Conservation (phyloP, 257 asterid genomes). For the Nicotiana knightiana region DNA sequence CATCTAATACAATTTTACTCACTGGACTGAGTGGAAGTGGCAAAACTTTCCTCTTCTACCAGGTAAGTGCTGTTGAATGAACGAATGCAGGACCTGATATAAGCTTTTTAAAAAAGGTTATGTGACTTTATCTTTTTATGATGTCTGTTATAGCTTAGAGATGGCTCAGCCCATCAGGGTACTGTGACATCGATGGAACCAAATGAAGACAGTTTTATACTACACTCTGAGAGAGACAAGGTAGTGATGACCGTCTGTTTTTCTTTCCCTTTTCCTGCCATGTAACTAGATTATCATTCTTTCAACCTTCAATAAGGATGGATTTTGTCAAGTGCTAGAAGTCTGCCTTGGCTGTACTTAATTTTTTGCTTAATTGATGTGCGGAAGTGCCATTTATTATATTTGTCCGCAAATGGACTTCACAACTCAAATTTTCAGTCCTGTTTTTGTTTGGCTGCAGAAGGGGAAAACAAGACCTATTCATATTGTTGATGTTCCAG, state of each 20-base stretch:
- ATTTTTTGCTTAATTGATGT: neutral
- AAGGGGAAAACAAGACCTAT: slow-evolving; percentile 59
- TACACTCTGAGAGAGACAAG: slow-evolving; percentile 60
- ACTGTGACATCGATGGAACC: slow-evolving; percentile 94
- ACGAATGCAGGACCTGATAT: neutral
- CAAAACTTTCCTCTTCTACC: slow-evolving; percentile 16
- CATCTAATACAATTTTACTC: slow-evolving; percentile 13
- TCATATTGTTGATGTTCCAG: slow-evolving; percentile 80
- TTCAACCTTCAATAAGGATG: no score
- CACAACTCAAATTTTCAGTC: neutral
- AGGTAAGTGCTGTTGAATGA: slow-evolving; percentile 1
- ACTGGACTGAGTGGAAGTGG: slow-evolving; percentile 22
- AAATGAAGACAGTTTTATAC: slow-evolving; percentile 54
- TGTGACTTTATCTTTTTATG: slow-evolving; percentile 1
- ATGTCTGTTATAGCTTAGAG: slow-evolving; percentile 52
- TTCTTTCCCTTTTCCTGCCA: neutral
- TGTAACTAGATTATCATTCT: neutral
- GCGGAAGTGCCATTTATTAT: neutral
- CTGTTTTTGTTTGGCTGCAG: slow-evolving; percentile 32
- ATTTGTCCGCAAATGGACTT: neutral
- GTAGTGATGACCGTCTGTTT: slow-evolving; percentile 16
- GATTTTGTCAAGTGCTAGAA: neutral
- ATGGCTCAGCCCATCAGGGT: slow-evolving; percentile 81
- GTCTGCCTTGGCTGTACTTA: neutral
- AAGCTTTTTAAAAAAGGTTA: neutral